These are phyloP conservation scores for Nemania serpens DNA, from an alignment of 2,329 filamentous ascomycete species.

Conservation along the genomic window DNA sequence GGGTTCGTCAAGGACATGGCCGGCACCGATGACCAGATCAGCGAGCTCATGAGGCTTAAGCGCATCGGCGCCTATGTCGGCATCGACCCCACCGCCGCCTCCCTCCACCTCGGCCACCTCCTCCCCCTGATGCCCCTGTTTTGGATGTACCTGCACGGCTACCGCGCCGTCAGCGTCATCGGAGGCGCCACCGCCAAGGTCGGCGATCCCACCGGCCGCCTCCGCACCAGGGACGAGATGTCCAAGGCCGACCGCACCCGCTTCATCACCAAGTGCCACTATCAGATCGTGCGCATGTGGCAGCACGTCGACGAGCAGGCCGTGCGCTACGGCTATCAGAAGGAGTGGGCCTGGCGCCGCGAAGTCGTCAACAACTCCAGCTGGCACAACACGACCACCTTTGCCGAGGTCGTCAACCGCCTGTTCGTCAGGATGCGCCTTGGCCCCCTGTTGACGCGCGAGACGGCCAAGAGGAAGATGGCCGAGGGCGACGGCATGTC, in stretches of 20 bases:
- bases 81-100: slow-evolving; percentile 80
- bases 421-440: slow-evolving; percentile 77
- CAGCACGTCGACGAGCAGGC: slow-evolving; percentile 70
- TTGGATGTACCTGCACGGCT: slow-evolving; percentile 81
- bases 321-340: slow-evolving; percentile 65
- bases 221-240: slow-evolving; percentile 63
- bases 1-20: slow-evolving; percentile 76
- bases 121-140: slow-evolving; percentile 82
- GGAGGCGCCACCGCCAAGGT: slow-evolving; percentile 78
- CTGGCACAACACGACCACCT: slow-evolving; percentile 76
- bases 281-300: slow-evolving; percentile 75
- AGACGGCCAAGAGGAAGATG: slow-evolving; percentile 86
- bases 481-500: slow-evolving; percentile 90
- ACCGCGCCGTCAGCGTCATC: slow-evolving; percentile 68
- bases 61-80: slow-evolving; percentile 78
- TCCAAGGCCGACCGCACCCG: slow-evolving; percentile 57
- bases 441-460: slow-evolving; percentile 84
- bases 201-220: slow-evolving; percentile 76
- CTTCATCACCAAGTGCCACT: slow-evolving; percentile 71
- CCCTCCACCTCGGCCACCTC: slow-evolving; percentile 80
- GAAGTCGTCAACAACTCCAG: slow-evolving; percentile 78
- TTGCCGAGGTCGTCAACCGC: slow-evolving; percentile 75
- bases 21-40: slow-evolving; percentile 55
- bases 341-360: slow-evolving; percentile 68
- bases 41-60: slow-evolving; percentile 66